Base-by-base conservation (phyloP, 2,329 filamentous ascomycete species). In the Ustilaginoidea virens region DNA sequence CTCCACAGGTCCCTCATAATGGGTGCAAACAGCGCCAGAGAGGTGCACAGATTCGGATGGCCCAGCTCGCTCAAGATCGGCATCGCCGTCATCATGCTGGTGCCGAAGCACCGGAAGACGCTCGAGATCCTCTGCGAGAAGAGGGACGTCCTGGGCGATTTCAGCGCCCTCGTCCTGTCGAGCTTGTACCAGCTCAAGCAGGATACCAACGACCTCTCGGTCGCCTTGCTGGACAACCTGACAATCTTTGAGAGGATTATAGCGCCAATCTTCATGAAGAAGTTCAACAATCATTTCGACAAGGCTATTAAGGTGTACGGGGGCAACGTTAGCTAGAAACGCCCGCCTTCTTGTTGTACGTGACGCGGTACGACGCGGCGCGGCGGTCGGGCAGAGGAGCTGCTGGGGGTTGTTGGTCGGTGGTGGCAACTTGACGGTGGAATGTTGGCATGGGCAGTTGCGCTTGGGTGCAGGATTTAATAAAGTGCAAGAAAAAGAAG, bases 241-340 rank as follows among this genome's bases (percentile, higher is more conserved):
- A 18, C n/a, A 7, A 4, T 5, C 17, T 20, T 31, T 18, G 29
- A 31, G 14, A 22, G 21, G 18, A 11, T 24, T 14, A 16, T 31
- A 12, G 29, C 29, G 18, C 29, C 29, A 10, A 24, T 14, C 1
- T 23, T 31, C 10, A n/a, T 31, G 6, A 23, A 23, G 13, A 21
- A 27, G 9, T 17, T 31, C 16, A 15, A 31, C 14, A 15, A 7
- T 11, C 11, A 16, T 5, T 31, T 31, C 12, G 27, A 31, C 10
- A 14, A 27, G 11, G 29, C 29, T 11, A 31, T 31, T 25, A 24
- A 27, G 8, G 23, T 2, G 12, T 31, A 27, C 27, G 29, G 29
- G 6, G 29, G 29, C 7, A 31, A 31, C n/a, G n/a, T n/a, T n/a
- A n/a, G n/a, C n/a, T n/a, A n/a, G n/a, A n/a, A n/a, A n/a, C n/a